Conservation (phyloP, 1,139 yeast genomes). For the Blastobotrys capitulatus region DNA sequence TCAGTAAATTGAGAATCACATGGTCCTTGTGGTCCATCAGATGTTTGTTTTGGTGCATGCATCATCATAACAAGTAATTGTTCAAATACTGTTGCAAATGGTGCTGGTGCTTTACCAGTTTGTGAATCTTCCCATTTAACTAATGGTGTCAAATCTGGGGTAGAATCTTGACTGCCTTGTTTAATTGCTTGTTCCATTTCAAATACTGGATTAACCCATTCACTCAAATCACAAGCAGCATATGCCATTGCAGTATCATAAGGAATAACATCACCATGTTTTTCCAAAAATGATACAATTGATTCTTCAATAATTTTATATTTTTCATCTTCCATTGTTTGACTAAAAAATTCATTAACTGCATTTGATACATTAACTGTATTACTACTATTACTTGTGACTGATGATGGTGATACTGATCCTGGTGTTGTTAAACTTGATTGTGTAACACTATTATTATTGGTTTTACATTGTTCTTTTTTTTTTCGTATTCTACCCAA, state of each 20-base stretch:
- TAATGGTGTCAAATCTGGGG: conserved; percentile 22
- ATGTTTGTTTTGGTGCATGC: conserved; percentile 50
- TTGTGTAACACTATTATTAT: neutral
- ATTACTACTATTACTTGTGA: conserved; percentile 2
- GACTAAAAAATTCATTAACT: conserved; percentile 14
- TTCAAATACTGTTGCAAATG: conserved; percentile 48
- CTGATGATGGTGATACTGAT: conserved; percentile 16
- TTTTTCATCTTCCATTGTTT: conserved; percentile 19
- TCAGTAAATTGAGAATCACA: conserved; percentile 44
- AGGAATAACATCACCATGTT: conserved; percentile 75
- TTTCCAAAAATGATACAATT: conserved; percentile 55
- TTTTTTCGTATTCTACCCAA: conserved; percentile 4
- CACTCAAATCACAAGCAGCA: conserved; percentile 84
- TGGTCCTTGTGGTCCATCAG: conserved; percentile 26
- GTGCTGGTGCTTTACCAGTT: neutral
- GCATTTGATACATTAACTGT: conserved; percentile 9
- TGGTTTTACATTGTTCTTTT: neutral
- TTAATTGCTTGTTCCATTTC: conserved; percentile 15
- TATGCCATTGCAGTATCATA: conserved; percentile 82
- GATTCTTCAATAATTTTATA: conserved; percentile 56
- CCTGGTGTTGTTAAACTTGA: conserved; percentile 14
- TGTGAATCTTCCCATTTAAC: conserved; percentile 10
- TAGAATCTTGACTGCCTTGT: conserved; percentile 7
- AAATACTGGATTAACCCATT: conserved; percentile 70
- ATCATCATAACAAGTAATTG: conserved; percentile 67